Percentiles rank a stretch among this genome's conserved stretches.
These are phyloP conservation scores for Epichloe brachyelytri DNA, from an alignment of 2,329 filamentous ascomycete species.

Conservation along the genomic window DNA sequence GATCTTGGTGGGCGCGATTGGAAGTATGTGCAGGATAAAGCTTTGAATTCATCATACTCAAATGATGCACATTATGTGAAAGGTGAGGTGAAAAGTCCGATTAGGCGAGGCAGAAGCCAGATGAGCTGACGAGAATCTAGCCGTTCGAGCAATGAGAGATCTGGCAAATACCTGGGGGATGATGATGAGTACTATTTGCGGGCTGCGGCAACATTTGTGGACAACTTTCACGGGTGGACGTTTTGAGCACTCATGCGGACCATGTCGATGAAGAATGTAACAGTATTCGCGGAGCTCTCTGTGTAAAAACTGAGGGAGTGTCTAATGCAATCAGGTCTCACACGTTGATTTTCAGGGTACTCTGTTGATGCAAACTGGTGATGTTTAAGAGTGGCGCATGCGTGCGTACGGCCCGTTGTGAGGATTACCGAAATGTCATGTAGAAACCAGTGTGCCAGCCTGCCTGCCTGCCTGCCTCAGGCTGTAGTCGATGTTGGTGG, in stretches of 20 bases:
- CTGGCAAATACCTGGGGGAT: constrained; percentile 65
- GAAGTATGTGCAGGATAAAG: constrained; percentile 62
- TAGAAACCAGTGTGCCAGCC: too few species aligned
- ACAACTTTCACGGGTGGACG: constrained; percentile 60
- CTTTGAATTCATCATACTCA: constrained; percentile 52
- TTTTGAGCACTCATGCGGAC: constrained; percentile 14
- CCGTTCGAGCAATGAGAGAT: constrained; percentile 60
- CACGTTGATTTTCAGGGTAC: too few species aligned
- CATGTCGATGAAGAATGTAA: not conserved
- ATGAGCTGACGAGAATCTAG: constrained; percentile 22
- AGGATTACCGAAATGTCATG: too few species aligned
- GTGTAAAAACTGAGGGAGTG: too few species aligned
- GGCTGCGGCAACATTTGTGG: constrained; percentile 57
- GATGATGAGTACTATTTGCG: constrained; percentile 51
- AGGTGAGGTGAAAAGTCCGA: constrained; percentile 30
- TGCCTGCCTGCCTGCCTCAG: too few species aligned
- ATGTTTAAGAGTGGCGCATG: too few species aligned
- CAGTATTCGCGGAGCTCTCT: too few species aligned
- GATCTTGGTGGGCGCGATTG: constrained; percentile 57
- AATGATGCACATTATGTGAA: constrained; percentile 80
- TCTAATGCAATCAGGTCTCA: too few species aligned
- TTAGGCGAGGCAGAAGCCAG: not conserved
- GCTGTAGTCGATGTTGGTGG: too few species aligned
- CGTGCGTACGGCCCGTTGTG: too few species aligned
- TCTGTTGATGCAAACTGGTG: too few species aligned